phyloP scores from a whole-genome alignment of 2,329 filamentous ascomycete genomes.

The Diaporthe sp. region DNA sequence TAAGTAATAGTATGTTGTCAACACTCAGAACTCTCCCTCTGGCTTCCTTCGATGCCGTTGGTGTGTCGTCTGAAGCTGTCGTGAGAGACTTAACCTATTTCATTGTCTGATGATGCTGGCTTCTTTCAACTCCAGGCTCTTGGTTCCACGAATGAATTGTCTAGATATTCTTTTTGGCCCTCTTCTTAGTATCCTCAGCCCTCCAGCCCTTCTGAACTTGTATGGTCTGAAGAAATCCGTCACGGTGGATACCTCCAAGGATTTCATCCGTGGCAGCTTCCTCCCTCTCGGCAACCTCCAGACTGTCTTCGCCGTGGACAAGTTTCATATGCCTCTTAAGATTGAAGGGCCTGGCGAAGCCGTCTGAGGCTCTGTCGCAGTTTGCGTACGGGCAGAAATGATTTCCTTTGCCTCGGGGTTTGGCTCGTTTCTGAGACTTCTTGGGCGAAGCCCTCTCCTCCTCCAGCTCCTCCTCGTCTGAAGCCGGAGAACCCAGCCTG shows the following conservation, averaged over 20 bases:
- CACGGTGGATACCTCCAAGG: slow-evolving; percentile 74
- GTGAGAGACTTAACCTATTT: neutral
- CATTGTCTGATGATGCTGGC: neutral
- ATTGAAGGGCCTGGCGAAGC: slow-evolving; percentile 53
- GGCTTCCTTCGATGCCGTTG: too few relatives aligned
- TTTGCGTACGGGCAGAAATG: slow-evolving; percentile 52
- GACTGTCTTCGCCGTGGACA: slow-evolving; percentile 51
- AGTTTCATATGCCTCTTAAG: slow-evolving; percentile 58
- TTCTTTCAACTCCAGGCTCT: neutral
- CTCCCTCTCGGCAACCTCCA: slow-evolving; percentile 43
- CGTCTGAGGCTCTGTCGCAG: slow-evolving; percentile 51
- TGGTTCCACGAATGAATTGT: neutral
- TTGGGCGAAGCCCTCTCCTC: neutral
- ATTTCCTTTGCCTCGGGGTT: slow-evolving; percentile 41
- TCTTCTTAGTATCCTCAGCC: slow-evolving; percentile 49
- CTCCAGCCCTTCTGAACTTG: slow-evolving; percentile 62
- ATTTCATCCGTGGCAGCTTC: slow-evolving; percentile 63
- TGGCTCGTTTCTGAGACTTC: slow-evolving; percentile 34
- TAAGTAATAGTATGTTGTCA: too few relatives aligned
- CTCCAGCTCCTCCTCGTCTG: slow-evolving; percentile 4
- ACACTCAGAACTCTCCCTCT: too few relatives aligned
- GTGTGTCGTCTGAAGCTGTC: neutral
- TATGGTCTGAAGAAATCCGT: slow-evolving; percentile 74
- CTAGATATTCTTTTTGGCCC: slow-evolving; percentile 15
- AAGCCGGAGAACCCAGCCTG: neutral